These are phyloP conservation scores for Bonnemaisonia californica DNA, from an alignment of 31 red algal species.

Conservation along the genomic window DNA sequence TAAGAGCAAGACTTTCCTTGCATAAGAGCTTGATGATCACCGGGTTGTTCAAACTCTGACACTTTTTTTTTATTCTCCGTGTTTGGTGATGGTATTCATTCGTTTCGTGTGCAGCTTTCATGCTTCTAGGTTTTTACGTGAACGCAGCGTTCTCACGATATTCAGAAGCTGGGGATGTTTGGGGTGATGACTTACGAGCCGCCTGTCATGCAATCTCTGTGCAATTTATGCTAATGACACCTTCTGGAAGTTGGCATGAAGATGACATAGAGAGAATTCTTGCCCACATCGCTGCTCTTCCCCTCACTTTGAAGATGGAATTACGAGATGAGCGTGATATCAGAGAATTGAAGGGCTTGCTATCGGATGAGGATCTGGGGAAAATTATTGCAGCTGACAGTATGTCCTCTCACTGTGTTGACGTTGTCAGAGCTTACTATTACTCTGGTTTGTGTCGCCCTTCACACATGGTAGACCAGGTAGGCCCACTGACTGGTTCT, in stretches of 20 bases:
- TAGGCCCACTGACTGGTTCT: not conserved
- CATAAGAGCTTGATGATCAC: not conserved
- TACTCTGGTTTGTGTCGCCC: not conserved
- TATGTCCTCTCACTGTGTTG: conserved; percentile 41
- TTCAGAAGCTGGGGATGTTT: conserved; percentile 26
- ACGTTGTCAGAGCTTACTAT: conserved; percentile 35
- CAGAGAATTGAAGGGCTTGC: conserved; percentile 27
- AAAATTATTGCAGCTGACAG: conserved; percentile 22
- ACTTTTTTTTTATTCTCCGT: too few species aligned
- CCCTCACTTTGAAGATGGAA: conserved; percentile 43
- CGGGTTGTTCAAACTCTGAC: not conserved
- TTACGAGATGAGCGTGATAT: conserved; percentile 44
- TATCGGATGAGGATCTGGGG: conserved; percentile 42
- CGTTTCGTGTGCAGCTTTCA: conserved; percentile 48
- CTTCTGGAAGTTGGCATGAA: conserved; percentile 24
- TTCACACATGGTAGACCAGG: not conserved
- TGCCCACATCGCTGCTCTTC: conserved; percentile 31
- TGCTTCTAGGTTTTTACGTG: conserved; percentile 49
- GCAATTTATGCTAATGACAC: conserved; percentile 14
- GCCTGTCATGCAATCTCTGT: conserved; percentile 28
- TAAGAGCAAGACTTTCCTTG: not conserved
- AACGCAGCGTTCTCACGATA: conserved; percentile 35
- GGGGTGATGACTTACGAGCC: conserved; percentile 40
- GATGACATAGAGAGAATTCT: conserved; percentile 51
- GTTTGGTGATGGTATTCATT: too few species aligned